Evolutionary conservation across 305 asterid species (phyloP), one percentile per base, ranked within the genome.

Genomic region (Plantago lanceolata): DNA sequence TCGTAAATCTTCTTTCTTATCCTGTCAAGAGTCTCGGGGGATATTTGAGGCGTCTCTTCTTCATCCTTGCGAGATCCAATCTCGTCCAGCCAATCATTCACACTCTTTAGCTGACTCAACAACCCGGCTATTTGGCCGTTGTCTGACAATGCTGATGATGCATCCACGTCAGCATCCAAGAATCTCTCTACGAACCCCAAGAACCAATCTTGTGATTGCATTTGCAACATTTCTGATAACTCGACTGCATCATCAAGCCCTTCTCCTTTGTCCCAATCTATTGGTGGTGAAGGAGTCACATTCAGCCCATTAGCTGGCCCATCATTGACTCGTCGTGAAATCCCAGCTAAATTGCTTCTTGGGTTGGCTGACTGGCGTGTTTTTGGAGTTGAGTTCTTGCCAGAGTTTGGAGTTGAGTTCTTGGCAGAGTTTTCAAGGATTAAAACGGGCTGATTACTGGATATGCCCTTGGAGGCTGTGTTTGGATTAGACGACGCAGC

Each of bases 1-100:
- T 90, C 99, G 4, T 93, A 93, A 28, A 90, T 93, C 88, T 90
- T 93, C 82, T 93, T 93, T 58, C 97, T 75, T 72, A 93, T 89
- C 79, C 97, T 79, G 59, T 89, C 95, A 0, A 83, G 72, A 0
- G 92, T 90, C 74, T 87, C 96, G 0, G 81, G 48, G 2, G 89
- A 76, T 51, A 93, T 75, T 24, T 76, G 81, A 29, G 85, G 78
- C 6, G 73, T 71, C 64, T 87, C 94, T 64, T 87, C 95, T 53
- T 81, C 95, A 48, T 80, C 94, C 80, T 87, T 87, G 57, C 59
- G 67, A 12, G 83, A 68, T 49, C 86, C 88, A n/a, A 89, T 85
- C 59, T 81, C 86, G 67, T 93, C 99, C 78, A 93, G 72, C 99
- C 99, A 93, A 67, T 89, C 92, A 50, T 90, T 93, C 76, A 90